A percentile compares a stretch with the other conserved stretches of the same genome.
Conservation (phyloP, 192 early-diverging fungal species). For the Rhizoclosmatium sp. region DNA sequence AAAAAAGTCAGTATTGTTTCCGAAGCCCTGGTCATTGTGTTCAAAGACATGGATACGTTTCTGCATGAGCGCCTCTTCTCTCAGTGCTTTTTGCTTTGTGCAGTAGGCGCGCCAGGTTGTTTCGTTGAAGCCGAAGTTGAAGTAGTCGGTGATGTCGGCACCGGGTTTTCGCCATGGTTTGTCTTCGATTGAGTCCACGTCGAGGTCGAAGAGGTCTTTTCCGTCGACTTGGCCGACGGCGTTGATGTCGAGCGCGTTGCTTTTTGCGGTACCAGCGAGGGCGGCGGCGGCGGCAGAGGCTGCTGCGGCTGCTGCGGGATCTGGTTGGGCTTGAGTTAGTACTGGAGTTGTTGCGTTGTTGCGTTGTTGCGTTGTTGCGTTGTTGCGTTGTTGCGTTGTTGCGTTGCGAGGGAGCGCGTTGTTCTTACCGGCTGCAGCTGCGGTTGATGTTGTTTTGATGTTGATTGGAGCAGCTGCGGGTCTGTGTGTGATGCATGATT, state of each 20-base stretch:
- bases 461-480: slow-evolving; percentile 9
- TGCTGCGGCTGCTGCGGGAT: background rate
- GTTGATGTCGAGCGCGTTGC: slow-evolving; percentile 65
- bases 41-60: slow-evolving; percentile 58
- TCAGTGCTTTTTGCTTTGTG: slow-evolving; percentile 88
- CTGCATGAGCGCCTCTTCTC: slow-evolving; percentile 70
- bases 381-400: slow-evolving; percentile 23
- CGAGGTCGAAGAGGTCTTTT: slow-evolving; percentile 85
- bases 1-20: slow-evolving; percentile 25
- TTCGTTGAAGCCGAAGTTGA: slow-evolving; percentile 99
- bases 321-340: background rate
- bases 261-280: slow-evolving; percentile 36
- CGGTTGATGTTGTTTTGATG: background rate
- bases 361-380: slow-evolving; percentile 22
- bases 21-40: slow-evolving; percentile 7
- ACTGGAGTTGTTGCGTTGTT: background rate
- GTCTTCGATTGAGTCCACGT: slow-evolving; percentile 91
- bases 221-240: slow-evolving; percentile 81
- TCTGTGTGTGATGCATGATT: no score
- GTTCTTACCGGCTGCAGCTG: background rate
- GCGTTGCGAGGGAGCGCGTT: background rate
- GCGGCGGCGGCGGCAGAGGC: slow-evolving; percentile 7
- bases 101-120: slow-evolving; percentile 94
- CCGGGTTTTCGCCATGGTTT: slow-evolving; percentile 93
- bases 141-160: slow-evolving; percentile 98